Conservation (phyloP, 208 protist species). For the Wallacemonas sp. region DNA sequence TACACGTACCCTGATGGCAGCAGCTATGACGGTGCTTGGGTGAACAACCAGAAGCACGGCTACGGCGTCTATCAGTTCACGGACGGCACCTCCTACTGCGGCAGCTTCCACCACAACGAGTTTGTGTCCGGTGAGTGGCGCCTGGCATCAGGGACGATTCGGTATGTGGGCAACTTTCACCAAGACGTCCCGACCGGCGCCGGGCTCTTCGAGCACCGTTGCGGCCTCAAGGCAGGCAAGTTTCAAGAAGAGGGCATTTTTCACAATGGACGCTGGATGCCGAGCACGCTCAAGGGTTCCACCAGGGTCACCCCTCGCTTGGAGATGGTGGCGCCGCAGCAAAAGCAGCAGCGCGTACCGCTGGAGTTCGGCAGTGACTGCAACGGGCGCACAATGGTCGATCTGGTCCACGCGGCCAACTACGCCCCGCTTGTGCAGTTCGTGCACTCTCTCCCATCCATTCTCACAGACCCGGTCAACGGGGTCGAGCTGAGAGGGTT, state of each 20-base stretch:
- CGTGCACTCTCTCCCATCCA: conserved; percentile 41
- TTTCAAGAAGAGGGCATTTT: conserved; percentile 83
- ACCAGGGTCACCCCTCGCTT: conserved; percentile 56
- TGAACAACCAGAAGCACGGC: conserved; percentile 73
- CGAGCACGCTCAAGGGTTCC: conserved; percentile 56
- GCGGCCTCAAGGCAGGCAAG: conserved; percentile 49
- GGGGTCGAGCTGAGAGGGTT: conserved; percentile 47
- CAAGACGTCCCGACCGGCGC: conserved; percentile 66
- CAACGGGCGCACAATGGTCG: conserved; percentile 58
- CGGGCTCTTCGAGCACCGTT: conserved; percentile 82
- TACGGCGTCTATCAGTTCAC: conserved; percentile 70
- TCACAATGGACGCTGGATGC: conserved; percentile 61
- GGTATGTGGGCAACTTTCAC: conserved; percentile 84
- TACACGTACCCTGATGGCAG: conserved; percentile 86
- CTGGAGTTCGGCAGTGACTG: conserved; percentile 56
- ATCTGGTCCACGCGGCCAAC: conserved; percentile 83
- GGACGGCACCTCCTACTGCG: conserved; percentile 67
- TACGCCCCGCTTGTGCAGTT: conserved; percentile 68
- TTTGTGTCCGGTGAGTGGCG: conserved; percentile 85
- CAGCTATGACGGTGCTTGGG: conserved; percentile 82
- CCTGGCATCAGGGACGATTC: conserved; percentile 64
- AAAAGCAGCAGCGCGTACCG: conserved; percentile 55
- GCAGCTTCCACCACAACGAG: conserved; percentile 70
- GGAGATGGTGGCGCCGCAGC: conserved; percentile 55
- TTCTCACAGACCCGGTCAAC: conserved; percentile 7